A percentile compares a stretch with the other conserved stretches of the same genome.
Conservation (phyloP, 2,329 filamentous ascomycete species). For the Fusarium chlamydosporum region DNA sequence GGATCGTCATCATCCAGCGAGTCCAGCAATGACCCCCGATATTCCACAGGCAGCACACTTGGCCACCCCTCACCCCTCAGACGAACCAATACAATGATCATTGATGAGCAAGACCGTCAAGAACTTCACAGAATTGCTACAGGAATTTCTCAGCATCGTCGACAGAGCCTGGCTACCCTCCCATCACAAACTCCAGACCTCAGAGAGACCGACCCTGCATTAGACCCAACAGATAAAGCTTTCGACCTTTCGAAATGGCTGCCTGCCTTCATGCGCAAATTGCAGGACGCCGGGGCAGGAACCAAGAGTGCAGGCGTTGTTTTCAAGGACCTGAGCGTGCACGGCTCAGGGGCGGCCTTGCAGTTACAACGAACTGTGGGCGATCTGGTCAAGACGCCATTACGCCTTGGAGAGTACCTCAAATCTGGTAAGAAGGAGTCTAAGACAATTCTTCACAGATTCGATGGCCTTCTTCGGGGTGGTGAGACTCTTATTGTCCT, state of each 20-base stretch:
- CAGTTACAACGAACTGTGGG: constrained; percentile 58
- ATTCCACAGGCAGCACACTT: constrained; percentile 7
- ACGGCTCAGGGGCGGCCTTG: constrained; percentile 56
- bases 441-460: constrained; percentile 29
- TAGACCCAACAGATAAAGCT: constrained; percentile 24
- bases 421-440: constrained; percentile 15
- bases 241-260: constrained; percentile 36
- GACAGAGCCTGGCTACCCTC: constrained; percentile 8
- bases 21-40: background rate
- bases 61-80: constrained; percentile 2
- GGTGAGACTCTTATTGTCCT: constrained; percentile 32
- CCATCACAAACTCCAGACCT: constrained; percentile 11
- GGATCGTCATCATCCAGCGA: constrained; percentile 15
- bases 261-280: constrained; percentile 16
- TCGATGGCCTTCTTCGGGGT: constrained; percentile 24
- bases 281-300: constrained; percentile 10
- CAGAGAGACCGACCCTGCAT: constrained; percentile 4
- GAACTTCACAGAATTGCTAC: constrained; percentile 30
- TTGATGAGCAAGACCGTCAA: constrained; percentile 22
- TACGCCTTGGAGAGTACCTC: constrained; percentile 16
- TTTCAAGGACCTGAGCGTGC: constrained; percentile 61
- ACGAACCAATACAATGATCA: constrained; percentile 23
- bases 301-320: constrained; percentile 53
- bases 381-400: constrained; percentile 25
- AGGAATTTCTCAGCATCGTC: constrained; percentile 19